Evolutionary conservation across 106 monocot genomes (phyloP).

Genomic region (Dendrobium chrysotoxum): DNA sequence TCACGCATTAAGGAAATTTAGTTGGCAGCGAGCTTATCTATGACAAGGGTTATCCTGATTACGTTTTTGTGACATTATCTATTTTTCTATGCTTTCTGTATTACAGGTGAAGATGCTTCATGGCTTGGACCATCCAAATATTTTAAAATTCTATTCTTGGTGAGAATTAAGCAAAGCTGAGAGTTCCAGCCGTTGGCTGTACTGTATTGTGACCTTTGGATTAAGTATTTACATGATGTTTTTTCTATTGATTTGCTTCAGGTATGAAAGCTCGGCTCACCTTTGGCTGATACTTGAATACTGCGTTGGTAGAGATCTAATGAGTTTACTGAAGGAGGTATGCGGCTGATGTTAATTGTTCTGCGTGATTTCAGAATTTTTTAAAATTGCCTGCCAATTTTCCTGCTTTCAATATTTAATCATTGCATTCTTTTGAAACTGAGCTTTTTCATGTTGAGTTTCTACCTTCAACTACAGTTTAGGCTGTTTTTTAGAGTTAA

Average conservation of each 20-base stretch:
- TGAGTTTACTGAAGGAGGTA: slow-evolving; percentile 61
- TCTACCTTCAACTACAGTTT: not conserved
- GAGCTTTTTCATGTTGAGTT: not conserved
- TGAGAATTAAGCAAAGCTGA: slow-evolving; percentile 16
- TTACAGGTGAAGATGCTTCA: slow-evolving; percentile 81
- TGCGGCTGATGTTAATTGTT: not conserved
- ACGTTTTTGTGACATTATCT: not conserved
- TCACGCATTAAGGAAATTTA: not conserved
- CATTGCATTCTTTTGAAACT: not conserved
- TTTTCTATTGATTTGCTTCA: slow-evolving; percentile 15
- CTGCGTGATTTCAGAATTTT: not conserved
- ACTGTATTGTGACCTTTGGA: not conserved
- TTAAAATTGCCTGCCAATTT: not conserved
- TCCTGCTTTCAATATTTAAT: not conserved
- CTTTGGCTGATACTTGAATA: slow-evolving; percentile 95
- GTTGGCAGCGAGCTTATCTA: not conserved
- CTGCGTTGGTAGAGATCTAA: slow-evolving; percentile 92
- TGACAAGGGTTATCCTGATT: not conserved
- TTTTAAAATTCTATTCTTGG: slow-evolving; percentile 89
- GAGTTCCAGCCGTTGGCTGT: not conserved
- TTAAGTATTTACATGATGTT: not conserved
- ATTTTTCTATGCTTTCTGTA: not conserved
- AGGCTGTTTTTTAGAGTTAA: not conserved
- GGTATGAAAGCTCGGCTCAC: slow-evolving; percentile 97
- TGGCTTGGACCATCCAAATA: slow-evolving; percentile 65